Evolutionary conservation across 2,329 filamentous ascomycete species (phyloP).

Genomic region (Ophiostoma quercus): DNA sequence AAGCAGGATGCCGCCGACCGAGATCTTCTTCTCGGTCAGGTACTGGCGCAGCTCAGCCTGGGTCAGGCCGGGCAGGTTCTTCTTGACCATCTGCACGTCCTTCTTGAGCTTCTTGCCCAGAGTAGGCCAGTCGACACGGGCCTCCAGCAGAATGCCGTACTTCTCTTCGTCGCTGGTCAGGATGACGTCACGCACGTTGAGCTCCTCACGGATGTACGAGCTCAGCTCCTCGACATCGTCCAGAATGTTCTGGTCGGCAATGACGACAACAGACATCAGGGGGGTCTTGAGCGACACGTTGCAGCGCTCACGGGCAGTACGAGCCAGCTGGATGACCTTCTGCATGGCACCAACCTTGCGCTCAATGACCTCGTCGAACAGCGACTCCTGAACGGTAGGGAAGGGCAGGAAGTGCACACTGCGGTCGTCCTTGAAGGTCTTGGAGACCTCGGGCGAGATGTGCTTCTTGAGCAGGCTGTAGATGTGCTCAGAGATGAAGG

Average conservation of each 20-base stretch:
- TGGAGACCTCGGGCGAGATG: slow-evolving; percentile 63
- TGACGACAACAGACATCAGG: slow-evolving; percentile 80
- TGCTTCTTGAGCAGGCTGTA: slow-evolving; percentile 77
- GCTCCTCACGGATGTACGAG: slow-evolving; percentile 83
- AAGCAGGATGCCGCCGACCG: slow-evolving; percentile 80
- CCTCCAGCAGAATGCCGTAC: slow-evolving; percentile 89
- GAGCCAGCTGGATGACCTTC: slow-evolving; percentile 84
- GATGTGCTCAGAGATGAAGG: slow-evolving; percentile 92
- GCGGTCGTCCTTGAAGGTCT: slow-evolving; percentile 62
- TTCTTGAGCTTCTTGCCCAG: slow-evolving; percentile 97
- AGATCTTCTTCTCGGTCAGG: slow-evolving; percentile 65
- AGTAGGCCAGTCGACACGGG: slow-evolving; percentile 85
- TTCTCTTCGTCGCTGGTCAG: slow-evolving; percentile 81
- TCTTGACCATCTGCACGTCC: slow-evolving; percentile 85
- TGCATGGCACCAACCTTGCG: slow-evolving; percentile 88
- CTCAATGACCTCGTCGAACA: slow-evolving; percentile 83
- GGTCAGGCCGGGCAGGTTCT: slow-evolving; percentile 72
- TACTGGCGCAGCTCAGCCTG: slow-evolving; percentile 79
- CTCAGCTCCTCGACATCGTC: slow-evolving; percentile 81
- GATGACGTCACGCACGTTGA: slow-evolving; percentile 82
- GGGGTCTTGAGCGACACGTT: slow-evolving; percentile 86
- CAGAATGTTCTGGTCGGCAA: slow-evolving; percentile 79
- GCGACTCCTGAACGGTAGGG: slow-evolving; percentile 79
- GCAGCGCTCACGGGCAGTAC: slow-evolving; percentile 79
- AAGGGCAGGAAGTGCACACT: slow-evolving; percentile 91